These are phyloP conservation scores for Euphorbia celastroides DNA, from an alignment of 441 rosid genomes.

Conservation along the genomic window DNA sequence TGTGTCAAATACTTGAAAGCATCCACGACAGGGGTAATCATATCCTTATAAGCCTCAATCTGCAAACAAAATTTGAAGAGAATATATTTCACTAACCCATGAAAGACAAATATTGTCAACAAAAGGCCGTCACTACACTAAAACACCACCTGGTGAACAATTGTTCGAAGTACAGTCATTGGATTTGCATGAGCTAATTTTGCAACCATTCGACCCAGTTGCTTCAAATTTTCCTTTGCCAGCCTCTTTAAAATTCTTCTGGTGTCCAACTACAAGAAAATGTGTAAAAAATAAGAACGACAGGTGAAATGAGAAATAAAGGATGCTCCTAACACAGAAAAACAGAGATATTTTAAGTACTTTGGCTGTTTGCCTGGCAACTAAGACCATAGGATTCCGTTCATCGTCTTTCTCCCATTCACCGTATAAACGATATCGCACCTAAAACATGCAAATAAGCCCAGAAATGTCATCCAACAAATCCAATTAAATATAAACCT, in stretches of 20 bases:
- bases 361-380: slow-evolving; percentile 95
- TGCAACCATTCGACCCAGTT: slow-evolving; percentile 99
- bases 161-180: slow-evolving; percentile 97
- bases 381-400: slow-evolving; percentile 81
- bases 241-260: slow-evolving; percentile 94
- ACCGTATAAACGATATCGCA: slow-evolving; percentile 96
- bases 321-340: slow-evolving; percentile 14
- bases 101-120: slow-evolving; percentile 10
- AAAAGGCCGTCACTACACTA: not conserved
- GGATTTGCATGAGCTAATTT: slow-evolving; percentile 99
- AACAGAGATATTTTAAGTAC: slow-evolving; percentile 29
- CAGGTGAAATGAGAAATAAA: slow-evolving; percentile 4
- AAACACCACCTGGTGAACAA: slow-evolving; percentile 78
- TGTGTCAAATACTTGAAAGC: slow-evolving; percentile 99
- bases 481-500: slow-evolving; percentile 20
- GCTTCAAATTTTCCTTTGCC: slow-evolving; percentile 98
- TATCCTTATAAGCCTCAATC: slow-evolving; percentile 99
- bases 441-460: slow-evolving; percentile 48
- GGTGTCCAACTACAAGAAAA: slow-evolving; percentile 77
- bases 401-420: slow-evolving; percentile 99
- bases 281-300: slow-evolving; percentile 4
- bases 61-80: slow-evolving; percentile 34
- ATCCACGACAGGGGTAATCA: slow-evolving; percentile 99
- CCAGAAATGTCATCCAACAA: slow-evolving; percentile 22
- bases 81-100: slow-evolving; percentile 10